phyloP scores from a whole-genome alignment of 306 rosid genomes.

The Fragaria ananassa region DNA sequence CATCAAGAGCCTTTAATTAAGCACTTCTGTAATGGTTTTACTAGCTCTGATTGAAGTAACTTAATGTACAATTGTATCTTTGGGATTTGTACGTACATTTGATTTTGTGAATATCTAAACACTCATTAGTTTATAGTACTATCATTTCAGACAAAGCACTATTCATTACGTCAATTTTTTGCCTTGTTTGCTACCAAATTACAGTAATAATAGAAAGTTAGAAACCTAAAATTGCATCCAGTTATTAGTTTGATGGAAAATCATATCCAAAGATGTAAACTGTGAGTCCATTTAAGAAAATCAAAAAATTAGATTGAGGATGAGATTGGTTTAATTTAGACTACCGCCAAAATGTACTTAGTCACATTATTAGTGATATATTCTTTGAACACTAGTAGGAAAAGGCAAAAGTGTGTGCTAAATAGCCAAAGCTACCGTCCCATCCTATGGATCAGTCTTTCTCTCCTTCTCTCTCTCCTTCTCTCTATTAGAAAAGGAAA shows the following conservation, averaged over 20 bases:
- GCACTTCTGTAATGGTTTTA: not conserved
- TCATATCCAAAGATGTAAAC: not conserved
- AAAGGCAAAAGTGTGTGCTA: conserved; percentile 11
- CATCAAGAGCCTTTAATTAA: no score
- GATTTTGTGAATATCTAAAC: not conserved
- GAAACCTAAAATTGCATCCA: not conserved
- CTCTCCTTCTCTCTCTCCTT: conserved; percentile 12
- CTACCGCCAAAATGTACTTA: not conserved
- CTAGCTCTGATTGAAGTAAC: not conserved
- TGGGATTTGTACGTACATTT: not conserved
- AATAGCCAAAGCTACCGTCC: conserved; percentile 26
- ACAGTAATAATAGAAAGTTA: not conserved
- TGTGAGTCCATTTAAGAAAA: not conserved
- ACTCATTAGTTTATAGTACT: not conserved
- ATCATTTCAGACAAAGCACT: not conserved
- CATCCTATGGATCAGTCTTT: conserved; percentile 15
- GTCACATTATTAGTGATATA: not conserved
- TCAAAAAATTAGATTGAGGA: not conserved
- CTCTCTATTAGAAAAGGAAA: not conserved
- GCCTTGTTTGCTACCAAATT: not conserved
- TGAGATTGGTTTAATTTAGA: not conserved
- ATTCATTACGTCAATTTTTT: not conserved
- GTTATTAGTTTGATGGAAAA: not conserved
- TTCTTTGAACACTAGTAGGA: conserved; percentile 7
- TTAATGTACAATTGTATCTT: not conserved